phyloP scores from a whole-genome alignment of 2,329 filamentous ascomycete genomes.

The Blumeria hordei region DNA sequence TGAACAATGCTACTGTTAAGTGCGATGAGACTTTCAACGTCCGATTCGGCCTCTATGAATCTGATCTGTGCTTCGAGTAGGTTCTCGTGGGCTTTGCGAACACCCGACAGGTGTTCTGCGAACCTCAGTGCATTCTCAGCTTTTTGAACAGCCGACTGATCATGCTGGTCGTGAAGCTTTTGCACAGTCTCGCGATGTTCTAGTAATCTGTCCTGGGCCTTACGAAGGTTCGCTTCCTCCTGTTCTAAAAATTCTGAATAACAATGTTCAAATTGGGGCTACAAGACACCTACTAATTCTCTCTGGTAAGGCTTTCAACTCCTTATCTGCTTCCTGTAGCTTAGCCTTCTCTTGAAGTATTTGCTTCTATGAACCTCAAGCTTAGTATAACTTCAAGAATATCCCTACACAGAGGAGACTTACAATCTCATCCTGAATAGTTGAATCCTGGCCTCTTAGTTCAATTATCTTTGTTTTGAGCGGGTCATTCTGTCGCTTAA shows the following conservation, averaged over 20 bases:
- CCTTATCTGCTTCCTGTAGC: conserved; percentile 39
- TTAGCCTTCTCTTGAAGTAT: conserved; percentile 38
- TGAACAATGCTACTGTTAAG: conserved; percentile 36
- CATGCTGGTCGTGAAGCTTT: conserved; percentile 27
- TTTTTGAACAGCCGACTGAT: conserved; percentile 30
- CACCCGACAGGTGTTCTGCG: conserved; percentile 33
- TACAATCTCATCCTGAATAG: conserved; percentile 20
- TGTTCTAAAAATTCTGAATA: conserved; percentile 13
- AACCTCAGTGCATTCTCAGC: conserved; percentile 27
- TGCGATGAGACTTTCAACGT: conserved; percentile 41
- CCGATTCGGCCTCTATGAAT: conserved; percentile 60
- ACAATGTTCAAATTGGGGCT: not conserved
- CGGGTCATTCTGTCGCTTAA: conserved; percentile 7
- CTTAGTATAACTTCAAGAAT: not conserved
- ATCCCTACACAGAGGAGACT: not conserved
- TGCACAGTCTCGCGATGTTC: conserved; percentile 20
- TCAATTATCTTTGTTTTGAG: conserved; percentile 5
- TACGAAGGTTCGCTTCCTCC: conserved; percentile 16
- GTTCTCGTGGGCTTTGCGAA: conserved; percentile 36
- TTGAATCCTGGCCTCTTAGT: conserved; percentile 16
- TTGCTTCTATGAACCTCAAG: conserved; percentile 17
- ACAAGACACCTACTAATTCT: conserved; percentile 36
- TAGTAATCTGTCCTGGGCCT: conserved; percentile 16
- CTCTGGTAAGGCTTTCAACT: conserved; percentile 41
- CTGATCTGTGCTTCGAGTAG: conserved; percentile 47